These are phyloP conservation scores for Porphyra umbilicalis DNA, from an alignment of 31 red algal genomes.

Conservation along the genomic window DNA sequence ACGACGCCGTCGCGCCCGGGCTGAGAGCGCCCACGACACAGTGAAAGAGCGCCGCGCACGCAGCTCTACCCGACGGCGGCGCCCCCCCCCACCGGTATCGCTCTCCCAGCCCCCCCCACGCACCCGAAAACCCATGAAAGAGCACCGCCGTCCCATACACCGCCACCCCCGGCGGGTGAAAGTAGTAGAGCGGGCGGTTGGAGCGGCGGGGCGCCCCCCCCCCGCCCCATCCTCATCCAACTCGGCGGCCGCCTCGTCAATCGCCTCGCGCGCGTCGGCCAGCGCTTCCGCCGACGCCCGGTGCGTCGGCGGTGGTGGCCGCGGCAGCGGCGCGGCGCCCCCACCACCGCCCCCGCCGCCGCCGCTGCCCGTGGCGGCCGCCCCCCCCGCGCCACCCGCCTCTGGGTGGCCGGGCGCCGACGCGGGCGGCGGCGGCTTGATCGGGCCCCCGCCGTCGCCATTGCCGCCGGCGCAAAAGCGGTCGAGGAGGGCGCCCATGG, in stretches of 20 bases:
- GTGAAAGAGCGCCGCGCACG: too few relatives aligned
- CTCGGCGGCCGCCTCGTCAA: background rate
- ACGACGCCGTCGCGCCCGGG: too few relatives aligned
- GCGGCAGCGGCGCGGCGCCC: background rate
- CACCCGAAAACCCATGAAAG: constrained; percentile 2
- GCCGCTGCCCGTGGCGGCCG: too few relatives aligned
- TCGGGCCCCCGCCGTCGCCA: background rate
- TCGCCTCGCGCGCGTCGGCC: background rate
- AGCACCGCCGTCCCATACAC: constrained; percentile 18
- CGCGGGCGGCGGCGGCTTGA: background rate
- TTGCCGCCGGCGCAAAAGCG: too few relatives aligned
- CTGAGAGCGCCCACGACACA: too few relatives aligned
- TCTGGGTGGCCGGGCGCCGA: too few relatives aligned
- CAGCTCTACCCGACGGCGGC: background rate
- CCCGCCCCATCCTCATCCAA: background rate
- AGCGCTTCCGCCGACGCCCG: background rate
- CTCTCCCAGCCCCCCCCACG: background rate
- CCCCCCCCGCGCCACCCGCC: too few relatives aligned
- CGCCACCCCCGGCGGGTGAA: constrained; percentile 8
- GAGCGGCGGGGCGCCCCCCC: constrained; percentile 1
- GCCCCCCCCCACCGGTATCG: background rate
- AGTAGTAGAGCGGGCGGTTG: constrained; percentile 14
- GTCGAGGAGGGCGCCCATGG: too few relatives aligned
- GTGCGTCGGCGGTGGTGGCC: background rate
- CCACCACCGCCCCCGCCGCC: background rate